Percentiles rank a stretch among this genome's conserved stretches.
phyloP scores from a whole-genome alignment of 805 yeast species.

The Metschnikowia cubensis region DNA sequence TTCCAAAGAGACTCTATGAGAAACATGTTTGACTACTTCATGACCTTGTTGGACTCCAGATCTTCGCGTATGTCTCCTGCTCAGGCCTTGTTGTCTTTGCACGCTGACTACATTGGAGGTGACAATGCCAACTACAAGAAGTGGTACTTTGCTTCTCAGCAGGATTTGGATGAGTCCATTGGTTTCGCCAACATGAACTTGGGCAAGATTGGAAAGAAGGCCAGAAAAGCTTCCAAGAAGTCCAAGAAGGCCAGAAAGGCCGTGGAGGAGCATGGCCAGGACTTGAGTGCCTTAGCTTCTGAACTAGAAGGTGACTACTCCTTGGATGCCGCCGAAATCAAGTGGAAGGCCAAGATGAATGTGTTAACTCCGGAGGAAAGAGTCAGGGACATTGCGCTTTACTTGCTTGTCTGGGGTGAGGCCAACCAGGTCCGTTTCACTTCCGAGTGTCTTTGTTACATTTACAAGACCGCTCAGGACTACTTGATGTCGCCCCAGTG shows the following conservation, averaged over 20 bases:
- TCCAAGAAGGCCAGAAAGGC: conserved; percentile 73
- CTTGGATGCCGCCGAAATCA: conserved; percentile 75
- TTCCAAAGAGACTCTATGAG: conserved; percentile 92
- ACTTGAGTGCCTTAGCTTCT: conserved; percentile 55
- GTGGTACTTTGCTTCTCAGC: conserved; percentile 87
- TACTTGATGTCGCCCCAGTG: conserved; percentile 86
- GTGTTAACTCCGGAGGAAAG: conserved; percentile 67
- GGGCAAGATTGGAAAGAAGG: conserved; percentile 73
- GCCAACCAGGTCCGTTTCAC: conserved; percentile 94
- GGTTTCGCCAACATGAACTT: conserved; percentile 79
- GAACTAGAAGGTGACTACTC: conserved; percentile 83
- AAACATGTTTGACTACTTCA: conserved; percentile 84
- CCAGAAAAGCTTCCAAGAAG: conserved; percentile 76
- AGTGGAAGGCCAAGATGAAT: conserved; percentile 84
- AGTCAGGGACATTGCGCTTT: conserved; percentile 74
- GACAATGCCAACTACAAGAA: conserved; percentile 80
- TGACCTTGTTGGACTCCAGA: conserved; percentile 79
- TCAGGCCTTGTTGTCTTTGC: conserved; percentile 76
- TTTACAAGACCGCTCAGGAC: conserved; percentile 92
- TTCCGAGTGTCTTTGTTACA: conserved; percentile 76
- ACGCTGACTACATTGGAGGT: conserved; percentile 87
- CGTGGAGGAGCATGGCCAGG: conserved; percentile 61
- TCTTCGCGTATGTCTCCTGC: conserved; percentile 88
- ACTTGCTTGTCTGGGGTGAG: conserved; percentile 82
- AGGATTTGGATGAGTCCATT: conserved; percentile 78